Percentiles rank a stretch among this genome's conserved stretches.
Evolutionary conservation across 2,329 filamentous ascomycete species (phyloP).

Genomic region (Monilinia vaccinii-corymbosi): DNA sequence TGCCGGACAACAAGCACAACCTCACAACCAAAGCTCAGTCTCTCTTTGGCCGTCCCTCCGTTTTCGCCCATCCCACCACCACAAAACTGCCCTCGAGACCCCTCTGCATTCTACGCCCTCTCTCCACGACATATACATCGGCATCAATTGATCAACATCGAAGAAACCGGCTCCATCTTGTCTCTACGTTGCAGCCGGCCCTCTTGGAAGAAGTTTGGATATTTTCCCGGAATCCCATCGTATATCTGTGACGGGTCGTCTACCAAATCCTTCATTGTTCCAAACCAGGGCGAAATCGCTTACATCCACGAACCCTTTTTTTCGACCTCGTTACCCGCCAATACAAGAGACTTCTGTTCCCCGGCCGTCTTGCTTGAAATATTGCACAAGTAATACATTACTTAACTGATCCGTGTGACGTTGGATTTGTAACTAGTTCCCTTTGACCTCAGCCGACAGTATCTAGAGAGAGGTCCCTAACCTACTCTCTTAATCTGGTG

Average conservation of each 20-base stretch:
- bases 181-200: not conserved
- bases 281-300: not conserved
- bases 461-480: not conserved
- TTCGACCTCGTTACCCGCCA: not conserved
- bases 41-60: not conserved
- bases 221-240: not conserved
- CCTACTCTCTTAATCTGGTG: not conserved
- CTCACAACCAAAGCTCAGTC: conserved; percentile 3
- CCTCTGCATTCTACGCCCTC: not conserved
- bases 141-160: conserved; percentile 1
- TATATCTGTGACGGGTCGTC: conserved; percentile 2
- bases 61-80: not conserved
- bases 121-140: not conserved
- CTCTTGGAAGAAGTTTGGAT: not conserved
- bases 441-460: not conserved
- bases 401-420: not conserved
- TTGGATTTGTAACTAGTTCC: not conserved
- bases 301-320: not conserved
- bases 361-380: not conserved
- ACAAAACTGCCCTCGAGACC: conserved; percentile 3
- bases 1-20: not conserved
- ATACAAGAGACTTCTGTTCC: not conserved
- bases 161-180: not conserved
- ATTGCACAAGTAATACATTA: not conserved
- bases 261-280: not conserved